A percentile compares a stretch with the other conserved stretches of the same genome.
Conservation (phyloP, 2,329 filamentous ascomycete genomes). For the Pseudocercospora cruenta region DNA sequence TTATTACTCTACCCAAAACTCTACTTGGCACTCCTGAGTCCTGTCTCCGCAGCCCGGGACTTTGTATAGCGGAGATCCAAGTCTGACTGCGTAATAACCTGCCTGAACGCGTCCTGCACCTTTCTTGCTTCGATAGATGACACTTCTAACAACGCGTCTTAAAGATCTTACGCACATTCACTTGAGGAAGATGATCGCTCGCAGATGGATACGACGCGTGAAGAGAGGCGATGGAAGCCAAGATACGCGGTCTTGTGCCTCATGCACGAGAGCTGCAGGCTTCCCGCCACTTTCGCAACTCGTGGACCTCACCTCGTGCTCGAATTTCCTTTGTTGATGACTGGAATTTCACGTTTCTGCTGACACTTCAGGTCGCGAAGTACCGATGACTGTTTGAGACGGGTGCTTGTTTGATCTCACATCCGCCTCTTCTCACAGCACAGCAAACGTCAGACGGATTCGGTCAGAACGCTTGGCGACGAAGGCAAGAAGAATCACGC, state of each 20-base stretch:
- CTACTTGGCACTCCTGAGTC: neutral
- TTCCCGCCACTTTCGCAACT: slow-evolving; percentile 14
- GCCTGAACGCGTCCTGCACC: neutral
- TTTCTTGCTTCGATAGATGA: neutral
- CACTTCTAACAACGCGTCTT: neutral
- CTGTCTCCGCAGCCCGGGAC: neutral
- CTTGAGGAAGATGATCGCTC: neutral
- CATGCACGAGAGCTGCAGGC: slow-evolving; percentile 15
- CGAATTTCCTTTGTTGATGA: slow-evolving; percentile 16
- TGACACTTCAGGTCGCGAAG: neutral
- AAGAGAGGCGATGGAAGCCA: neutral
- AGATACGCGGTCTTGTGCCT: slow-evolving; percentile 4
- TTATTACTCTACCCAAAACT: no score
- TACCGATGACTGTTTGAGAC: neutral
- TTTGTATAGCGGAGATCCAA: slow-evolving; percentile 13
- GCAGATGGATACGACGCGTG: neutral
- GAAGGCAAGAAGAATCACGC: slow-evolving; percentile 18
- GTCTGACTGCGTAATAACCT: slow-evolving; percentile 2
- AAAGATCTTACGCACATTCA: neutral
- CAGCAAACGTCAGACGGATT: neutral
- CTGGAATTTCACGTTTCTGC: neutral
- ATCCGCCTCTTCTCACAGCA: neutral
- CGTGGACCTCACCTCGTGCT: slow-evolving; percentile 18
- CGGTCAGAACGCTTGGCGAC: neutral
- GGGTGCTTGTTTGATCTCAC: neutral